A percentile compares a stretch with the other conserved stretches of the same genome.
phyloP scores from a whole-genome alignment of 1,284 basidiomycete species.

The Moesziomyces sp. region DNA sequence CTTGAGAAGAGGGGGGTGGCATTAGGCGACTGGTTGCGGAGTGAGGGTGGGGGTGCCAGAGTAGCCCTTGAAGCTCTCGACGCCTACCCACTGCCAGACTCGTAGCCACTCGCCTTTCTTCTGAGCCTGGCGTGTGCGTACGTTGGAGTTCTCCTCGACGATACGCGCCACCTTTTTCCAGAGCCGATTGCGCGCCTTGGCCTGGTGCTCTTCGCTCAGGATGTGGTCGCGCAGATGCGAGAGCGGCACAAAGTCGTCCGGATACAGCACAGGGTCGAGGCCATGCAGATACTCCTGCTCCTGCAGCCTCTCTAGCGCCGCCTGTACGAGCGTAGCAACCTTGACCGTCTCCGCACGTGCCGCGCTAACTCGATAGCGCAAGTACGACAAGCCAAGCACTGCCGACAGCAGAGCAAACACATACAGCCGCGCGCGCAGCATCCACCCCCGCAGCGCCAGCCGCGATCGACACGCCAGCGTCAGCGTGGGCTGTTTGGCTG shows the following conservation, averaged over 20 bases:
- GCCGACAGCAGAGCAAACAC: slow-evolving; percentile 14
- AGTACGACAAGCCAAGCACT: slow-evolving; percentile 7
- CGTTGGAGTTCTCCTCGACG: slow-evolving; percentile 94
- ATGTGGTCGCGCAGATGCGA: slow-evolving; percentile 90
- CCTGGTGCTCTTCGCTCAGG: slow-evolving; percentile 82
- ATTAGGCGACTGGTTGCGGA: background rate
- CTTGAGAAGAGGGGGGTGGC: background rate
- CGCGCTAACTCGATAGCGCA: slow-evolving; percentile 23
- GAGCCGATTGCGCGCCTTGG: slow-evolving; percentile 76
- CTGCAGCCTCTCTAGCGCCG: slow-evolving; percentile 50
- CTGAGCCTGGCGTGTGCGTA: slow-evolving; percentile 87
- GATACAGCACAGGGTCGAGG: slow-evolving; percentile 81
- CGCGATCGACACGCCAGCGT: slow-evolving; percentile 40
- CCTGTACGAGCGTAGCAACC: slow-evolving; percentile 40
- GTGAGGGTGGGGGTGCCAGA: background rate
- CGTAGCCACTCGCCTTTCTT: slow-evolving; percentile 77
- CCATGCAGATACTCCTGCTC: slow-evolving; percentile 79
- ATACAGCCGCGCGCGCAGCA: slow-evolving; percentile 37
- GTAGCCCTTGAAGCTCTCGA: slow-evolving; percentile 28
- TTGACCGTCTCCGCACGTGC: slow-evolving; percentile 23
- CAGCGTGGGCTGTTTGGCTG: slow-evolving; percentile 31
- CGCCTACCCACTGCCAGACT: slow-evolving; percentile 72
- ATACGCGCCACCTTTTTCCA: slow-evolving; percentile 88
- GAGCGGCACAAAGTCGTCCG: slow-evolving; percentile 84
- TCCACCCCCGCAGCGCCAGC: slow-evolving; percentile 39